phyloP scores from a whole-genome alignment of 1,284 basidiomycete genomes.

The Ustilago tritici region DNA sequence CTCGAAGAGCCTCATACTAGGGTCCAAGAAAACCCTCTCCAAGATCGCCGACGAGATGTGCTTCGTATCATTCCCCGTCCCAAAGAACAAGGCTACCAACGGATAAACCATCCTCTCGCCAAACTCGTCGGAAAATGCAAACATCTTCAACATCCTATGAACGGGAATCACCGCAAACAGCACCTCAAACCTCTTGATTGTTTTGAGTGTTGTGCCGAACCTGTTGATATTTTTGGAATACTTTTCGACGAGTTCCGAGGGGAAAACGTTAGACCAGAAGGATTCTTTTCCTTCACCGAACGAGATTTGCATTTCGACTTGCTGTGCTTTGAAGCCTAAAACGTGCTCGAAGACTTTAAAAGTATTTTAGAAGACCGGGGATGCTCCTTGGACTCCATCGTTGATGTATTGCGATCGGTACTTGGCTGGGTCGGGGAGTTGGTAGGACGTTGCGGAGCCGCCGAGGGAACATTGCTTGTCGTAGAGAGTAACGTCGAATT shows the following conservation, averaged over 20 bases:
- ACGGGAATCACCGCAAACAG: slow-evolving; percentile 64
- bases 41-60: slow-evolving; percentile 75
- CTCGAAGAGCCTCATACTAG: slow-evolving; percentile 73
- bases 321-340: slow-evolving; percentile 57
- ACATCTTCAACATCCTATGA: slow-evolving; percentile 57
- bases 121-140: slow-evolving; percentile 71
- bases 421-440: slow-evolving; percentile 58
- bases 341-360: slow-evolving; percentile 62
- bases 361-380: slow-evolving; percentile 64
- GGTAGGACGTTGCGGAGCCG: slow-evolving; percentile 63
- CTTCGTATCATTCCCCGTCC: slow-evolving; percentile 76
- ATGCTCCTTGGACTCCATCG: slow-evolving; percentile 64
- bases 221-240: slow-evolving; percentile 60
- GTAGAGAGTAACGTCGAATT: slow-evolving; percentile 62
- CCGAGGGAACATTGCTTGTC: slow-evolving; percentile 60
- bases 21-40: slow-evolving; percentile 75
- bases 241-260: slow-evolving; percentile 62
- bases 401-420: slow-evolving; percentile 65
- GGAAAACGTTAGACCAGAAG: slow-evolving; percentile 65
- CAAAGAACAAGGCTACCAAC: slow-evolving; percentile 75
- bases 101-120: slow-evolving; percentile 76
- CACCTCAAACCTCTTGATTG: slow-evolving; percentile 63
- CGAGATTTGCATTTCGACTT: slow-evolving; percentile 65
- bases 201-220: slow-evolving; percentile 60
- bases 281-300: slow-evolving; percentile 63